phyloP scores from a whole-genome alignment of 1,284 basidiomycete species.

The Melampsora occidentalis region DNA sequence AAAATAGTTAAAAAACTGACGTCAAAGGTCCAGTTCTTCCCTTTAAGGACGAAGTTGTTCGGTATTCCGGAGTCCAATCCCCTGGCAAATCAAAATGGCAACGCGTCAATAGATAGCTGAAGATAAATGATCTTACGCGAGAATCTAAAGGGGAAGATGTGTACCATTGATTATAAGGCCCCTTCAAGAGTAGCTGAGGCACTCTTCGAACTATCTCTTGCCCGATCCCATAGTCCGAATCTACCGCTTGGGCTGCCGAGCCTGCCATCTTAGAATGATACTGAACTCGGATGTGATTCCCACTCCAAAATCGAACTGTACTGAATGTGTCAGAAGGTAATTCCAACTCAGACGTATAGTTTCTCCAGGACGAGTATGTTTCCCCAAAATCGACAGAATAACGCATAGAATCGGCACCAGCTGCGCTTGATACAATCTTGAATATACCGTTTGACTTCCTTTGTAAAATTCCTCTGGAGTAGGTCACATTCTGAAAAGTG shows the following conservation, averaged over 20 bases:
- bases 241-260: conserved; percentile 67
- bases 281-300: conserved; percentile 79
- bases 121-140: background rate
- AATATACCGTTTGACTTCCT: conserved; percentile 63
- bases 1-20: conserved; percentile 4
- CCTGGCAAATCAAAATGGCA: background rate
- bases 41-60: conserved; percentile 63
- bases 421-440: conserved; percentile 69
- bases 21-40: conserved; percentile 71
- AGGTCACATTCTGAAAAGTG: conserved; percentile 75
- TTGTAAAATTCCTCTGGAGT: conserved; percentile 66
- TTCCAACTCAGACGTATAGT: conserved; percentile 69
- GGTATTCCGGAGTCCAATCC: conserved; percentile 78
- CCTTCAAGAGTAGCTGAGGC: conserved; percentile 78
- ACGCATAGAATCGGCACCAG: conserved; percentile 79
- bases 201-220: conserved; percentile 63
- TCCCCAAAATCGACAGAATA: conserved; percentile 81
- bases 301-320: conserved; percentile 66
- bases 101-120: background rate
- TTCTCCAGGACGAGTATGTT: conserved; percentile 73
- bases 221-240: conserved; percentile 64
- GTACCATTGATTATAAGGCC: conserved; percentile 77
- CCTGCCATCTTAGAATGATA: conserved; percentile 71
- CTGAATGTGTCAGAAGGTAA: conserved; percentile 65
- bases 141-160: conserved; percentile 59